phyloP scores from a whole-genome alignment of 768 basidiomycete genomes.

The Boletus speciosus region DNA sequence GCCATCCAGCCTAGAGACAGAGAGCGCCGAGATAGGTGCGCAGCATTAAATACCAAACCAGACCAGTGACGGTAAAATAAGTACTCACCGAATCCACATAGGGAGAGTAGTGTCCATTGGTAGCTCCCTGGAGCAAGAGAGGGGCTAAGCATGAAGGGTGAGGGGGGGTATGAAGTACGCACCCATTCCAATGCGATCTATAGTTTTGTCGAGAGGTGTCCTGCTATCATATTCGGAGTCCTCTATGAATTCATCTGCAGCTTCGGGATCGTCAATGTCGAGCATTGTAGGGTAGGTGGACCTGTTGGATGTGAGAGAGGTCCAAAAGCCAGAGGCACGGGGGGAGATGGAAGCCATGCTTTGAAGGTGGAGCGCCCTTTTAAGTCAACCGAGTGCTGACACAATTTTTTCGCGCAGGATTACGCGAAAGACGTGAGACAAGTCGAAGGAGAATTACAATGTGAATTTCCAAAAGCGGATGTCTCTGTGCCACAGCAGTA shows the following conservation, averaged over 20 bases:
- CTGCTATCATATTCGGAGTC: constrained; percentile 38
- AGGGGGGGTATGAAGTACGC: constrained; percentile 9
- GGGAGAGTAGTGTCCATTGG: constrained; percentile 75
- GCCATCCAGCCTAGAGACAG: constrained; percentile 76
- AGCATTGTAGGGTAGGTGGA: constrained; percentile 41
- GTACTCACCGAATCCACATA: constrained; percentile 84
- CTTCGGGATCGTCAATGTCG: constrained; percentile 31
- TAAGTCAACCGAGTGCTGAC: neutral
- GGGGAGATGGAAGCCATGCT: constrained; percentile 42
- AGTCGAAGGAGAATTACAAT: neutral
- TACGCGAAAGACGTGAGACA: constrained; percentile 13
- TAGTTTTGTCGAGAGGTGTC: constrained; percentile 76
- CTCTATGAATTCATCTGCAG: constrained; percentile 21
- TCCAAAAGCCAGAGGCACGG: constrained; percentile 51
- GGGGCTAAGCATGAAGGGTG: neutral
- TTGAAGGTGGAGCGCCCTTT: neutral
- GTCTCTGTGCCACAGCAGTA: neutral
- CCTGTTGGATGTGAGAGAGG: constrained; percentile 26
- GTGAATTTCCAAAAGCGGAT: neutral
- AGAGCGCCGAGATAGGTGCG: neutral
- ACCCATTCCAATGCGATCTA: constrained; percentile 91
- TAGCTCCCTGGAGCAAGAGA: constrained; percentile 50
- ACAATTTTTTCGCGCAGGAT: constrained; percentile 4
- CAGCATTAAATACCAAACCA: neutral
- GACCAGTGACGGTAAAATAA: too few relatives aligned